Base-by-base conservation (phyloP, 2,329 filamentous ascomycete genomes). In the Sporothrix humicola region DNA sequence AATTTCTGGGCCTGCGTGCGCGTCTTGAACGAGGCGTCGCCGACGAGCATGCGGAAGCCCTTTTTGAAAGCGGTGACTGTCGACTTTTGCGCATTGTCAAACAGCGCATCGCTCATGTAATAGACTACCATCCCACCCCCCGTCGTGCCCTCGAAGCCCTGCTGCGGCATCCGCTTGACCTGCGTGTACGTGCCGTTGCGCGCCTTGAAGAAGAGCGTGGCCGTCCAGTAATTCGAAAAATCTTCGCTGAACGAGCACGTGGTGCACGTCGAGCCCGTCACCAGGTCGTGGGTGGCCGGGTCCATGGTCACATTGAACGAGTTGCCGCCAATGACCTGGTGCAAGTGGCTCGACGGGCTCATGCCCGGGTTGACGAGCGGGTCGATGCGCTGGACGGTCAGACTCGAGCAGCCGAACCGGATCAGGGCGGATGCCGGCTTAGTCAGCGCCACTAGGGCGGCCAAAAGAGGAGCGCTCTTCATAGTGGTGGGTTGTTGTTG, bases 141-240 rank as follows among this genome's bases (percentile, higher is more conserved):
- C n/a, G 61, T 84, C 77, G 85, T 83, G 77, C 83, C 83, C 79
- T 85, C 83, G 3, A 83, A 83, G 1, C 83, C 82, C 69, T 82
- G 82, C 78, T 84, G 84, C 76, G 82, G 82, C 74, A 82, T 79
- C 77, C 84, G 83, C 46, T 82, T 83, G 58, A 84, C 82, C 72
- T 83, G 82, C 76, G 82, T 80, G 78, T 82, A 84, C 72, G 80
- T 82, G 72, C 83, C 83, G 79, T 85, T 84, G 78, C 79, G 80
- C 70, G 80, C 78, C 77, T 82, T 80, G 81, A 83, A 84, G 80
- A 84, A 84, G 81, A 85, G 81, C 77, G 83, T 82, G 73, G 83
- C 82, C 26, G 83, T 84, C 83, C 83, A 85, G 81, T 85, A 84
- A 81, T 85, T 85, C 79, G 82, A 84, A 77, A 81, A 80, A 78